These are phyloP conservation scores for Cubamyces lactineus DNA, from an alignment of 768 basidiomycete genomes.

Conservation along the genomic window DNA sequence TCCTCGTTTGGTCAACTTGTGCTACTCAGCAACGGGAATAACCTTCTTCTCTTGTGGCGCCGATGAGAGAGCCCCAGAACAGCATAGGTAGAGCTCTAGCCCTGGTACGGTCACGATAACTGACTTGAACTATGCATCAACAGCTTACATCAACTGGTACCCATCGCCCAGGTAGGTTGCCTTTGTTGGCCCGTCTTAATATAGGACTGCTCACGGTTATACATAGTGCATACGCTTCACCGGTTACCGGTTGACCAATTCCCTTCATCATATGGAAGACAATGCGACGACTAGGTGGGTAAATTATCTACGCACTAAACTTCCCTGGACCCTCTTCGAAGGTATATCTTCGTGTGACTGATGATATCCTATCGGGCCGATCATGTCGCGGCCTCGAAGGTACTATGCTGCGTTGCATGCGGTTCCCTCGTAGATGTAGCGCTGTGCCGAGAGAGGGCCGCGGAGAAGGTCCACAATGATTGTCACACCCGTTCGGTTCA, in stretches of 20 bases:
- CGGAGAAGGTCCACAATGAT: not conserved
- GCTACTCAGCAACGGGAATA: no score
- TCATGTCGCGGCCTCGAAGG: not conserved
- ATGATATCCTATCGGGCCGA: not conserved
- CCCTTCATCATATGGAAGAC: no score
- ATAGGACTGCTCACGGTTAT: conserved; percentile 12
- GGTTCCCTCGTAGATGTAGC: not conserved
- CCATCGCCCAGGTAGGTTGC: conserved; percentile 1
- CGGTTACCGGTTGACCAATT: not conserved
- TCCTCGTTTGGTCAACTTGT: no score
- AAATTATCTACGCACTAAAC: not conserved
- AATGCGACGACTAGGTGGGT: no score
- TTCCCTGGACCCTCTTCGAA: not conserved
- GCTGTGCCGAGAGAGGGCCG: not conserved
- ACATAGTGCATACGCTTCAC: not conserved
- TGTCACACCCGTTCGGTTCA: not conserved
- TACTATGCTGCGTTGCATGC: not conserved
- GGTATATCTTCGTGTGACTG: not conserved
- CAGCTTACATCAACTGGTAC: not conserved
- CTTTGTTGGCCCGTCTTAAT: not conserved
- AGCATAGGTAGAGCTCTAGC: no score
- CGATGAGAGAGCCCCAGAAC: no score
- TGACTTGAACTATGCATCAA: no score
- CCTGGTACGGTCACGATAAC: no score
- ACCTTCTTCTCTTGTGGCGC: no score